Base-by-base conservation (phyloP, 1,139 yeast genomes). In the Hansenula lynferdii region DNA sequence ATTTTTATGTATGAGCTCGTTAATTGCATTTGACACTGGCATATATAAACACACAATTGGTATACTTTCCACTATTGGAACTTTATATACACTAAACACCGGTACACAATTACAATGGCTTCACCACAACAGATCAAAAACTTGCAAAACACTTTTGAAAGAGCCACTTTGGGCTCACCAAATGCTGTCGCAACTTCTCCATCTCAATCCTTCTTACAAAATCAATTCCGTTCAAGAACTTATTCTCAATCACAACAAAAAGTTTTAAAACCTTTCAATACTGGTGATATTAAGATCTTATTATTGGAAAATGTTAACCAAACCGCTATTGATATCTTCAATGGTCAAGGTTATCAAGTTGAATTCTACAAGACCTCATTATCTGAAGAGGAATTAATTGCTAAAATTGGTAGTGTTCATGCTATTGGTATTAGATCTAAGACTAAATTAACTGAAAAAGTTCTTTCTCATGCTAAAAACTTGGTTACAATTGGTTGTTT, bases 341-440 rank as follows among this genome's bases (percentile, higher is more conserved):
- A 72, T 47, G 75, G 73, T 40, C 97, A 92, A 70, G 98, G 98
- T 41, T 92, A 92, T 69, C 97, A 94, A 68, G 96, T 94, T 37
- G 98, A 92, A 62, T 87, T 85, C 66, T 79, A 83, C 72, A 92
- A 89, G 69, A 71, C 92, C 40, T 85, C 97, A 11, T 70, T 92
- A 51, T 84, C 89, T 29, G 97, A 92, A 66, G 96, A 82, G 11
- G 97, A 90, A 65, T 77, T 92, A 62, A 86, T 94, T 58, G 96
- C 87, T 68, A 92, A 89, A 66, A 92, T 92, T 63, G 76, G 77
- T 61, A 89, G 85, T 52, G 96, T 89, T 36, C 97, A 92, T 61
- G 98, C 96, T 46, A 80, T 92, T 60, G 98, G 99, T 67, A 90
- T 92, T 58, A 85, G 99, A 71, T 90, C 97, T 45, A 92, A 94